Evolutionary conservation across 176 grass and related monocot species (phyloP), one percentile per base, ranked within the genome.

Genomic region (Eragrostis curvula): DNA sequence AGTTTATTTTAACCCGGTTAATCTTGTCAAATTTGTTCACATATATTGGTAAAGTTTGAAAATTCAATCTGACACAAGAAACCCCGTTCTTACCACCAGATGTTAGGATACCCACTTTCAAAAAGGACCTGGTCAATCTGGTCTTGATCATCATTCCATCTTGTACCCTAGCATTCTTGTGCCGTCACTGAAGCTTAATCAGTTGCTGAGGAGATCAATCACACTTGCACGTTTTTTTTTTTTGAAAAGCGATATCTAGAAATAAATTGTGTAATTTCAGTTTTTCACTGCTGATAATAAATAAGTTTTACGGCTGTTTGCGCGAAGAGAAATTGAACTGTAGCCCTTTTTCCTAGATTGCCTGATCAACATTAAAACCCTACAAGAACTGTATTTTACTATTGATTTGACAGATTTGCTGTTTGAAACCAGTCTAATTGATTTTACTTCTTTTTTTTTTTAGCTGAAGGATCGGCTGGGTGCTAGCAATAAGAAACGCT

Each of bases 391-490:
- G 15, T 30, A 71, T 36, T 80, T 80, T 32, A 36, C 25, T 44
- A 29, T 12, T 46, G 18, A 15, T 30, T 66, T 44, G 14, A 20
- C 12, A 30, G 17, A 48, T 45, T 79, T 6, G 7, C 60, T 74
- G 27, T n/a, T 74, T 66, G 61, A 85, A 71, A 44, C 50, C 2
- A 18, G 23, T 73, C 53, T 76, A 32, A 61, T 77, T 63, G 42
- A 5, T 70, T 45, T 77, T n/a, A 12, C 55, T 25, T 71, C 20
- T 36, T 36, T 36, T 4, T 4, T 36, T 36, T 36, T 36, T 36
- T 16, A 87, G 85, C 55, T 83, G 56, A 87, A 83, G 79, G 28
- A n/a, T 12, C 85, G 71, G 20, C 29, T 87, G 24, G 72, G 39
- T 18, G n/a, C 8, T 24, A 28, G 13, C 25, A 77, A 70, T 28